Conservation (phyloP, 148 eudicot genomes). For the Vaccinium darrowii region DNA sequence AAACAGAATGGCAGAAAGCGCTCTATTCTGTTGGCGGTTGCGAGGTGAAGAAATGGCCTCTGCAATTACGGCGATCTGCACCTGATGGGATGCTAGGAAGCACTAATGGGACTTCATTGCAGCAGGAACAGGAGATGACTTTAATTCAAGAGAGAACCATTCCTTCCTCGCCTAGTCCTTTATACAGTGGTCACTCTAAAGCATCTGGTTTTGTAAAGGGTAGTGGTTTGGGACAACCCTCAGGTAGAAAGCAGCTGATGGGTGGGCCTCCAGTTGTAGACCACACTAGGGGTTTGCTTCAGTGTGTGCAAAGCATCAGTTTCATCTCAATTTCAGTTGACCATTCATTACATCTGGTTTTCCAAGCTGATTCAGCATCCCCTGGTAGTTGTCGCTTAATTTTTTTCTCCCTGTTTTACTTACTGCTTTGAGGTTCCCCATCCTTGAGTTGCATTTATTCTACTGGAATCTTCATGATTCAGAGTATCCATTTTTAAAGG, state of each 20-base stretch:
- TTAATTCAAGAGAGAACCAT: conserved; percentile 62
- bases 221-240: conserved; percentile 74
- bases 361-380: conserved; percentile 69
- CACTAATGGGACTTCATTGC: conserved; percentile 69
- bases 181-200: conserved; percentile 76
- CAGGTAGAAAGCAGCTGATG: conserved; percentile 66
- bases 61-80: conserved; percentile 74
- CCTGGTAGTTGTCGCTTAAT: conserved; percentile 43
- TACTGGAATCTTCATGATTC: background rate
- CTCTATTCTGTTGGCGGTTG: conserved; percentile 86
- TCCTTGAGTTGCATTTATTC: conserved; percentile 8
- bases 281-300: conserved; percentile 78
- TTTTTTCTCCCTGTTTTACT: conserved; percentile 1
- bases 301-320: conserved; percentile 92
- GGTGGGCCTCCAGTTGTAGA: conserved; percentile 65
- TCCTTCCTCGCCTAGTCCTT: conserved; percentile 73
- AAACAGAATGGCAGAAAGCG: conserved; percentile 96
- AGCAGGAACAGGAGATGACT: conserved; percentile 83
- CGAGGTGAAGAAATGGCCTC: conserved; percentile 89
- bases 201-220: conserved; percentile 74
- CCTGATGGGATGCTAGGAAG: conserved; percentile 75
- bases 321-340: conserved; percentile 77
- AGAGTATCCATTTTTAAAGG: background rate
- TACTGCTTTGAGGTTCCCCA: background rate
- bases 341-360: conserved; percentile 79